Percentiles rank a stretch among this genome's conserved stretches.
These are phyloP conservation scores for Galerina sulciceps DNA, from an alignment of 768 basidiomycete species.

Conservation along the genomic window DNA sequence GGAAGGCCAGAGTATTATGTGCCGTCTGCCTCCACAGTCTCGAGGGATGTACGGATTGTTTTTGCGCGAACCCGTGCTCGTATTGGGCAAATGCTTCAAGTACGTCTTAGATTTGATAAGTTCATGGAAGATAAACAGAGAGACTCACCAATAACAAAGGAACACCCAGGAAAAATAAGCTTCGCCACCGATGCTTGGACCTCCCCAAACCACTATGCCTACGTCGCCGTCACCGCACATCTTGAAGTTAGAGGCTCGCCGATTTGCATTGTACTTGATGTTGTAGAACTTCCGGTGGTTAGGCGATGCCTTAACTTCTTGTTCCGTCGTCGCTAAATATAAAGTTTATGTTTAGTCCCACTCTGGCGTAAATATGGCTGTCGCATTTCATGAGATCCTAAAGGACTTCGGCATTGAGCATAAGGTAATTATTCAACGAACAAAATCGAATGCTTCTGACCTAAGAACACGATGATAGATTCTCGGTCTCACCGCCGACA, in stretches of 20 bases:
- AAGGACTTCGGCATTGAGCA: conserved; percentile 2
- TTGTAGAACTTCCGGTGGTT: conserved; percentile 4
- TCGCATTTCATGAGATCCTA: background rate
- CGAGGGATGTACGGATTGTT: background rate
- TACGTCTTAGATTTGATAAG: background rate
- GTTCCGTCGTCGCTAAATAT: too few species aligned
- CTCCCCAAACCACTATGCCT: conserved; percentile 26
- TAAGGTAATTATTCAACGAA: background rate
- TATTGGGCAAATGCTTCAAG: background rate
- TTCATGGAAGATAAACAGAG: background rate
- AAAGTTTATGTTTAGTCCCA: background rate
- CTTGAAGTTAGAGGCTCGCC: background rate
- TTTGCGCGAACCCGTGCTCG: background rate
- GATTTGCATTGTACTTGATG: conserved; percentile 1
- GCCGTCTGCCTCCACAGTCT: background rate
- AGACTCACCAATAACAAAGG: background rate
- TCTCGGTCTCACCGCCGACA: background rate
- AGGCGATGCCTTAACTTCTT: background rate
- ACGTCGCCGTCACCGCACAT: background rate
- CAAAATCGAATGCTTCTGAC: background rate
- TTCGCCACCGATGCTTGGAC: conserved; percentile 36
- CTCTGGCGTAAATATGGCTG: background rate
- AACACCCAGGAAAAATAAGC: background rate
- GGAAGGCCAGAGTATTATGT: background rate
- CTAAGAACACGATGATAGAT: background rate